phyloP scores from a whole-genome alignment of 2,329 filamentous ascomycete genomes.

The Exophiala sp. region DNA sequence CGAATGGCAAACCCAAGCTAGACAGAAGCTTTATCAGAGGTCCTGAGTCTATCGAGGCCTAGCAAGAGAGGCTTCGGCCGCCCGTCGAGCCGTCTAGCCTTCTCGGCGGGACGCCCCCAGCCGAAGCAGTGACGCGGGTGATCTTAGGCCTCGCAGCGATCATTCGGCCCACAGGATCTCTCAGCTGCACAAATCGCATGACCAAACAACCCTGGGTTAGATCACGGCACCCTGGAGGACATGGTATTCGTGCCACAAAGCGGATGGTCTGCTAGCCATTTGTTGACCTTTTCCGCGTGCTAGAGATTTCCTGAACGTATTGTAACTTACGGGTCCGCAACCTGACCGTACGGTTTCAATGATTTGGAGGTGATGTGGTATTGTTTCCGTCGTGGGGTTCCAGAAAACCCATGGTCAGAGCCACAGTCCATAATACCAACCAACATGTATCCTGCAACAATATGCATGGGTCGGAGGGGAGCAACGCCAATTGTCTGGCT shows the following conservation, averaged over 20 bases:
- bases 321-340: slow-evolving; percentile 12
- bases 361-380: not conserved
- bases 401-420: not conserved
- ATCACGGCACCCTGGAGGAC: not conserved
- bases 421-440: not conserved
- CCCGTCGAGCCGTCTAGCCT: slow-evolving; percentile 21
- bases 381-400: slow-evolving; percentile 14
- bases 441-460: slow-evolving; percentile 1
- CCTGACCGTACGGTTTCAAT: slow-evolving; percentile 7
- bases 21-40: not conserved
- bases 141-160: slow-evolving; percentile 16
- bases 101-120: slow-evolving; percentile 15
- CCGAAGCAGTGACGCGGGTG: slow-evolving; percentile 22
- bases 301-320: slow-evolving; percentile 3
- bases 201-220: not conserved
- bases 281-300: not conserved
- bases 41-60: slow-evolving; percentile 4
- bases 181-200: slow-evolving; percentile 13
- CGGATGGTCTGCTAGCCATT: not conserved
- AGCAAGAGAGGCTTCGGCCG: slow-evolving; percentile 15
- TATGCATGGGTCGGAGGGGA: slow-evolving; percentile 5
- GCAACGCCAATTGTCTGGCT: not conserved
- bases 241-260: not conserved
- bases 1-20: slow-evolving; percentile 14
- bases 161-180: slow-evolving; percentile 16